phyloP scores from a whole-genome alignment of 805 yeast genomes.

The Komagataella pastoris region DNA sequence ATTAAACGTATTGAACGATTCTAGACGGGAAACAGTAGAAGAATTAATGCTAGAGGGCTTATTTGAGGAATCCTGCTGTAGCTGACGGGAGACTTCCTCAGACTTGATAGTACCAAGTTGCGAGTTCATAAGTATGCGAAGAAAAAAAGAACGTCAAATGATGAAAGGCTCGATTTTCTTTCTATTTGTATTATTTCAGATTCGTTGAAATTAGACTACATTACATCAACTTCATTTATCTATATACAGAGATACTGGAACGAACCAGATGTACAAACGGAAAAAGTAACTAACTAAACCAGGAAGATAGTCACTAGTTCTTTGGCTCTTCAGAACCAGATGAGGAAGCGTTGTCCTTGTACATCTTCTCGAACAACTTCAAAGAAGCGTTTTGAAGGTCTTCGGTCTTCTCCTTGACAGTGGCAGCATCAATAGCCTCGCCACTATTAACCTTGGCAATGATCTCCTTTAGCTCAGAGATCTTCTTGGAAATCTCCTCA shows the following conservation, averaged over 20 bases:
- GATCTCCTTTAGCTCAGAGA: constrained; percentile 48
- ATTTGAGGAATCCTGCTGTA: background rate
- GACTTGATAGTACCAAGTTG: background rate
- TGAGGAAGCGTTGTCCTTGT: constrained; percentile 18
- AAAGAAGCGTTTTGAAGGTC: constrained; percentile 64
- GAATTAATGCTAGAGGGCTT: background rate
- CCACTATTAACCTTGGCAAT: constrained; percentile 47
- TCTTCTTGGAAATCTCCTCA: constrained; percentile 36
- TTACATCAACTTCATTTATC: background rate
- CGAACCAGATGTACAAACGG: background rate
- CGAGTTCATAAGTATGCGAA: background rate
- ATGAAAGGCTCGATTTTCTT: background rate
- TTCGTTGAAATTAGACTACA: background rate
- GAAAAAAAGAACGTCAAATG: background rate
- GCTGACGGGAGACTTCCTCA: background rate
- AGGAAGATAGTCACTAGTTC: constrained; percentile 4
- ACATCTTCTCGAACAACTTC: constrained; percentile 66
- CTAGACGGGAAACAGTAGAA: background rate
- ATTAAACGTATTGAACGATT: background rate
- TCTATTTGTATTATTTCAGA: background rate
- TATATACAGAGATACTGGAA: background rate
- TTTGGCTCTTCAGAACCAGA: constrained; percentile 8
- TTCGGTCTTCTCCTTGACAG: constrained; percentile 58
- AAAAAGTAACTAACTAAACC: background rate
- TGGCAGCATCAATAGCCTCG: constrained; percentile 31